Percentiles rank a stretch among this genome's conserved stretches.
Evolutionary conservation across 164 flowering plant genomes (phyloP).

Genomic region (Chloranthus sessilifolius): DNA sequence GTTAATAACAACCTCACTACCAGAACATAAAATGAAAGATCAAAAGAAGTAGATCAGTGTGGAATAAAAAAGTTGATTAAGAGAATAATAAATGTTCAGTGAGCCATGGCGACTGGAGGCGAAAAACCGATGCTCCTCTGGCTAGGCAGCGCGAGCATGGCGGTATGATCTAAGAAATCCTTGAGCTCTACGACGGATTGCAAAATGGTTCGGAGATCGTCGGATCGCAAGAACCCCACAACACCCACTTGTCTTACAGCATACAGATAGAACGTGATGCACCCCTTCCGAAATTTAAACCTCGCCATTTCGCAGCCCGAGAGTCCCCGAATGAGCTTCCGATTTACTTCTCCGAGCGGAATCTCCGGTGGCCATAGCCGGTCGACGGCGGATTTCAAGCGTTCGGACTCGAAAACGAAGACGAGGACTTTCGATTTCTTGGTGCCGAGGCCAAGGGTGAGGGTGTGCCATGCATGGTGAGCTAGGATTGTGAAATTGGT

Average conservation of each 20-base stretch:
- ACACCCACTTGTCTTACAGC: conserved; percentile 55
- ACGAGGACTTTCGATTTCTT: conserved; percentile 79
- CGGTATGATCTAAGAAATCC: conserved; percentile 95
- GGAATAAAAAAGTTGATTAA: no score
- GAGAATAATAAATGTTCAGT: no score
- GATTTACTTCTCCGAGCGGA: conserved; percentile 85
- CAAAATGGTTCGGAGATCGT: conserved; percentile 58
- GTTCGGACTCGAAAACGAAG: conserved; percentile 73
- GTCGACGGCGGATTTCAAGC: conserved; percentile 46
- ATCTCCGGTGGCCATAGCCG: conserved; percentile 78
- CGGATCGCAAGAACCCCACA: conserved; percentile 53
- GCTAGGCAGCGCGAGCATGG: conserved; percentile 87
- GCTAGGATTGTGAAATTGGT: conserved; percentile 96
- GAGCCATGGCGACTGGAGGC: conserved; percentile 53
- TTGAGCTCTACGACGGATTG: conserved; percentile 69
- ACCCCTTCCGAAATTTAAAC: conserved; percentile 90
- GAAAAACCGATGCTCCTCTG: conserved; percentile 51
- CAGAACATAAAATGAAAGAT: no score
- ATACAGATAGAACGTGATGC: conserved; percentile 82
- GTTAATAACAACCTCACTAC: no score
- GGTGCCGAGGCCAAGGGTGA: conserved; percentile 92
- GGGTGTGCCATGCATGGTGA: conserved; percentile 96
- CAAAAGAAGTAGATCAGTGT: no score
- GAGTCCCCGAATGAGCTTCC: conserved; percentile 57
- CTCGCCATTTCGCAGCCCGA: conserved; percentile 75